Conservation (phyloP, 257 asterid species). For the Capsicum baccatum region DNA sequence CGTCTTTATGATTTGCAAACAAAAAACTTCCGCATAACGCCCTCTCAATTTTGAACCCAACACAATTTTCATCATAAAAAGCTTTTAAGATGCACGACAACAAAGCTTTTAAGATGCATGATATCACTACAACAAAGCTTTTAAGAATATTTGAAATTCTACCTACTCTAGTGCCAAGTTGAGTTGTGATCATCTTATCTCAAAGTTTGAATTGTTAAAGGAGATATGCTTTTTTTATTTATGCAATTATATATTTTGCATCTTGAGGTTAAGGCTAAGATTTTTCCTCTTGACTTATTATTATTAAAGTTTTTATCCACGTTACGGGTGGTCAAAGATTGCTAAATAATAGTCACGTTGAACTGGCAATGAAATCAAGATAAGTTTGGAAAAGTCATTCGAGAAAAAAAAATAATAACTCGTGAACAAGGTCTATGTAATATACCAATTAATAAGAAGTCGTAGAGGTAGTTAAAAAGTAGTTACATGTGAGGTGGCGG, state of each 20-base stretch:
- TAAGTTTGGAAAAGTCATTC: constrained; percentile 63
- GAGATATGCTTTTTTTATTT: no score
- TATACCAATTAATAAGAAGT: no score
- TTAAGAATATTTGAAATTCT: no score
- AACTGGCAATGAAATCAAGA: constrained; percentile 80
- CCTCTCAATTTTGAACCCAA: no score
- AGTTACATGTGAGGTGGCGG: no score
- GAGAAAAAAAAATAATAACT: constrained; percentile 44
- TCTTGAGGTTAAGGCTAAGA: neutral
- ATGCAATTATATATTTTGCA: no score
- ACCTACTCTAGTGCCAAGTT: no score
- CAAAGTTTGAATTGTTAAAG: neutral
- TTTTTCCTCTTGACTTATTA: neutral
- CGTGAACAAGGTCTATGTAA: constrained; percentile 36
- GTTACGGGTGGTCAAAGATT: constrained; percentile 70
- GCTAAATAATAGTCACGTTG: constrained; percentile 71
- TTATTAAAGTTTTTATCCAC: neutral
- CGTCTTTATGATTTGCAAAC: no score
- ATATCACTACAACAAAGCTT: no score
- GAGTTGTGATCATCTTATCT: neutral
- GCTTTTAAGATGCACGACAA: neutral
- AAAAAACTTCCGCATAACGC: no score
- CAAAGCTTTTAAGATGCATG: no score
- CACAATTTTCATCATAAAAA: neutral
- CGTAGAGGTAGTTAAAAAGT: no score